A percentile compares a stretch with the other conserved stretches of the same genome.
Conservation (phyloP, 129 eudicot genomes). For the Lonicera japonica region DNA sequence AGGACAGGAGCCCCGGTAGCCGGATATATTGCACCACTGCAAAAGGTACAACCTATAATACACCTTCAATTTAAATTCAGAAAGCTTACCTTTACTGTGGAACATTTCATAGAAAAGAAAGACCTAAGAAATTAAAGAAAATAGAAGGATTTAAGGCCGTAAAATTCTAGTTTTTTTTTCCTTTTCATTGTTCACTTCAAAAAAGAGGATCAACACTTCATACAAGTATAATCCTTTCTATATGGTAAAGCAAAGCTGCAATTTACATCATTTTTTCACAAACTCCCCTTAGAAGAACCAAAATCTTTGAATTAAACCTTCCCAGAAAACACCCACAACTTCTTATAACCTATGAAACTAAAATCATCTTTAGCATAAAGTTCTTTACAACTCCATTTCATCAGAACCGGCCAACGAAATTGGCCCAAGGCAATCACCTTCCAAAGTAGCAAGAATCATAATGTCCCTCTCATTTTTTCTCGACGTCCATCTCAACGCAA, state of each 20-base stretch:
- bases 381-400: conserved; percentile 41
- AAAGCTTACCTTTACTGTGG: no score
- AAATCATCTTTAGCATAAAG: neutral
- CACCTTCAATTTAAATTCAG: no score
- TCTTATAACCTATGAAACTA: neutral
- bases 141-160: no score
- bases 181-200: no score
- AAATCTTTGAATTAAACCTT: neutral
- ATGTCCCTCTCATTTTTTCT: conserved; percentile 27
- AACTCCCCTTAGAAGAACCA: neutral
- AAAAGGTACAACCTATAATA: no score
- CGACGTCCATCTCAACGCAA: conserved; percentile 44
- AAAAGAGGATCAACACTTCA: no score
- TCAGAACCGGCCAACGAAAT: conserved; percentile 51
- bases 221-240: no score
- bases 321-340: neutral
- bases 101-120: no score
- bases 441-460: conserved; percentile 52
- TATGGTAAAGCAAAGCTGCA: neutral
- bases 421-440: conserved; percentile 66
- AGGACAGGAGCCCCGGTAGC: no score
- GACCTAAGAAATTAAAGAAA: no score
- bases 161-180: no score
- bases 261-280: neutral
- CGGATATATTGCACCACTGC: no score